phyloP scores from a whole-genome alignment of 106 monocot genomes.

The Dendrobium catenatum region DNA sequence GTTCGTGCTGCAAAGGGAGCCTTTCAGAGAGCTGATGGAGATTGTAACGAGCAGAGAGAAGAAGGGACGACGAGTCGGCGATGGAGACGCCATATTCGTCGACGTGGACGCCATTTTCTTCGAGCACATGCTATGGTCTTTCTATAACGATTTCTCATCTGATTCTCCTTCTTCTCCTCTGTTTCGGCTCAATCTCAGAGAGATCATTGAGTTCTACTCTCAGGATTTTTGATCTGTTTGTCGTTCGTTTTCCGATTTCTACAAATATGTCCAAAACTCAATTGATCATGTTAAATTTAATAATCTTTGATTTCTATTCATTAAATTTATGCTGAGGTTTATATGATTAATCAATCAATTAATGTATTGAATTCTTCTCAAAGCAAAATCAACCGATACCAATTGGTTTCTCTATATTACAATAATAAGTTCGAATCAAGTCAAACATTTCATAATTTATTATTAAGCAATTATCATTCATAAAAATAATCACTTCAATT shows the following conservation, averaged over 20 bases:
- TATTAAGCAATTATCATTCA: too few relatives aligned
- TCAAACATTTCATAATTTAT: too few relatives aligned
- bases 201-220: conserved; percentile 81
- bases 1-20: conserved; percentile 46
- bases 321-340: too few relatives aligned
- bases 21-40: conserved; percentile 55
- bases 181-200: conserved; percentile 49
- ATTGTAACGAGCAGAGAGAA: conserved; percentile 23
- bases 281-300: background rate
- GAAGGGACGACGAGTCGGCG: background rate
- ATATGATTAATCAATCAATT: too few relatives aligned
- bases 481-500: too few relatives aligned
- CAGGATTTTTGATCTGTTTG: conserved; percentile 17
- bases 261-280: too few relatives aligned
- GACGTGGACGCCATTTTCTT: conserved; percentile 72
- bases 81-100: conserved; percentile 37
- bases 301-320: too few relatives aligned
- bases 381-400: too few relatives aligned
- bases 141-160: conserved; percentile 24
- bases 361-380: too few relatives aligned
- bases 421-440: too few relatives aligned
- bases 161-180: conserved; percentile 28
- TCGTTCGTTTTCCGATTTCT: too few relatives aligned
- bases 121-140: conserved; percentile 85
- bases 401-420: too few relatives aligned